These are phyloP conservation scores for Tritrichomonas foetus DNA, from an alignment of 208 protist species.

Conservation along the genomic window DNA sequence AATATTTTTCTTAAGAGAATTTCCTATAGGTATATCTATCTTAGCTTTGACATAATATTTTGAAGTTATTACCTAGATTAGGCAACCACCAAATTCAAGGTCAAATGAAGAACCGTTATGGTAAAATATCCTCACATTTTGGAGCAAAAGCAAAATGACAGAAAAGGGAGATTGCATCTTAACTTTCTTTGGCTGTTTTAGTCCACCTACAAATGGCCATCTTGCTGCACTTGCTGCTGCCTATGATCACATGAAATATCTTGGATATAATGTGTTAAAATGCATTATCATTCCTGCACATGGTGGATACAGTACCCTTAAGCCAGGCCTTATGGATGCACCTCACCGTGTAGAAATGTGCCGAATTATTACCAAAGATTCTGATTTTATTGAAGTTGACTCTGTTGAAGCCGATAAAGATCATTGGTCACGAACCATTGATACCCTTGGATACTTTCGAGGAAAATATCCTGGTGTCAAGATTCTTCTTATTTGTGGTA, in stretches of 20 bases:
- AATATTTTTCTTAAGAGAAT: no score
- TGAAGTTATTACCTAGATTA: no score
- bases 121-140: no score
- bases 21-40: no score
- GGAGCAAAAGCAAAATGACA: no score
- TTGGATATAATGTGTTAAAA: not conserved
- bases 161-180: not conserved
- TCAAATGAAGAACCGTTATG: no score
- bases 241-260: not conserved
- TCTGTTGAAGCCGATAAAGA: not conserved
- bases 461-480: not conserved
- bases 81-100: no score
- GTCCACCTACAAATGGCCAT: slow-evolving; percentile 32
- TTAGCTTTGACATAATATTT: no score
- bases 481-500: not conserved
- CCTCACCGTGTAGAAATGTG: not conserved
- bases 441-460: not conserved
- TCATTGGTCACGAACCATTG: not conserved
- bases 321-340: not conserved
- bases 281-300: not conserved
- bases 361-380: not conserved
- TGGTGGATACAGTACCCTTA: not conserved
- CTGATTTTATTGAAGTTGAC: not conserved
- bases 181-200: not conserved
- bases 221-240: not conserved